These are phyloP conservation scores for Yarrowia sp. DNA, from an alignment of 805 yeast species.

Conservation along the genomic window DNA sequence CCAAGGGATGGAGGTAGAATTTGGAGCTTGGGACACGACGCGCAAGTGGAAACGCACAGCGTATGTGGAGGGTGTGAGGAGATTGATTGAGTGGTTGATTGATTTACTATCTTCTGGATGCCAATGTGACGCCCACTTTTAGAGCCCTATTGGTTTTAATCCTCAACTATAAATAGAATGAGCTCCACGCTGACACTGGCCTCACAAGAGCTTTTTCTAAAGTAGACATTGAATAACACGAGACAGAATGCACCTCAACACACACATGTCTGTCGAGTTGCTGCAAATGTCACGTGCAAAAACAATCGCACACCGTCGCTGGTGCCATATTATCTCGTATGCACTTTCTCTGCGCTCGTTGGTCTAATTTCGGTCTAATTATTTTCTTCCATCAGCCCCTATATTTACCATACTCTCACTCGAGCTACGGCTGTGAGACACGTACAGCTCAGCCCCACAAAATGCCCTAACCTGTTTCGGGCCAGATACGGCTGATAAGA, in stretches of 20 bases:
- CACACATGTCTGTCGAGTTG: too few relatives aligned
- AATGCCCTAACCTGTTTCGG: background rate
- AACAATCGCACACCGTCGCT: too few relatives aligned
- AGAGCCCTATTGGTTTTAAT: background rate
- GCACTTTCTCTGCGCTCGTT: too few relatives aligned
- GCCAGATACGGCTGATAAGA: slow-evolving; percentile 7
- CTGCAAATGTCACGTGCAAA: too few relatives aligned
- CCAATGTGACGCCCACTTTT: background rate
- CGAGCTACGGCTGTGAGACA: slow-evolving; percentile 3
- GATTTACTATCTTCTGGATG: too few relatives aligned
- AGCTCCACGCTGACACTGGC: background rate
- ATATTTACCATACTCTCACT: background rate
- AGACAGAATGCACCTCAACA: too few relatives aligned
- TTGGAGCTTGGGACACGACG: background rate
- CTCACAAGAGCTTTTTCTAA: too few relatives aligned
- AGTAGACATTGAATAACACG: too few relatives aligned
- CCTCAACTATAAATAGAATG: background rate
- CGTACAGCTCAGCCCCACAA: slow-evolving; percentile 12
- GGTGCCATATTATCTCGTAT: too few relatives aligned
- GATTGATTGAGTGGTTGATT: too few relatives aligned
- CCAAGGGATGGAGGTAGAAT: slow-evolving; percentile 24
- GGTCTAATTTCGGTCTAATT: too few relatives aligned
- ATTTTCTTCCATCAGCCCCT: background rate
- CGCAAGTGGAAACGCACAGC: background rate
- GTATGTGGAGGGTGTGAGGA: background rate